These are phyloP conservation scores for Peronospora belbahrii DNA, from an alignment of 352 stramenopile species.

Conservation along the genomic window DNA sequence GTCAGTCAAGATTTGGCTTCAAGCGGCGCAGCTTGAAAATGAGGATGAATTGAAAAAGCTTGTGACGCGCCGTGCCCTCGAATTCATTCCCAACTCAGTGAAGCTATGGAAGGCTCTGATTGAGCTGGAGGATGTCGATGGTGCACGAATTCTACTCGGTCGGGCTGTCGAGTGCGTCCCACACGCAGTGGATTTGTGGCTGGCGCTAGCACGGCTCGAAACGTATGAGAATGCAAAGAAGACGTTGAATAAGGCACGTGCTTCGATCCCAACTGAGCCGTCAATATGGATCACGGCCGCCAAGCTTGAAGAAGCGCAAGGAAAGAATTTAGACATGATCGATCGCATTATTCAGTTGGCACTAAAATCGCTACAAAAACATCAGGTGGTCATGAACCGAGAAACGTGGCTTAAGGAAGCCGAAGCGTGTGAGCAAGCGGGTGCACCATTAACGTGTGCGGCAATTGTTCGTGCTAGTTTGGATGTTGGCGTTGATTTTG, in stretches of 20 bases:
- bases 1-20: conserved; percentile 94
- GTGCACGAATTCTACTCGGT: conserved; percentile 91
- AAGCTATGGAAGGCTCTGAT: conserved; percentile 98
- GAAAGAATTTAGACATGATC: conserved; percentile 76
- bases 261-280: conserved; percentile 92
- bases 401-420: conserved; percentile 96
- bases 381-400: conserved; percentile 90
- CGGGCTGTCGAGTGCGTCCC: conserved; percentile 98
- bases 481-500: conserved; percentile 91
- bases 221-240: conserved; percentile 97
- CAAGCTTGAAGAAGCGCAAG: conserved; percentile 97
- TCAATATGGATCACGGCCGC: conserved; percentile 98
- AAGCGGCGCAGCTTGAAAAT: conserved; percentile 92
- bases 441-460: conserved; percentile 89
- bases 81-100: conserved; percentile 95
- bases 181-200: conserved; percentile 96
- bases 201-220: conserved; percentile 95
- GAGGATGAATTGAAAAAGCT: conserved; percentile 85
- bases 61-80: conserved; percentile 86
- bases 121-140: conserved; percentile 95
- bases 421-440: conserved; percentile 87
- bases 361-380: conserved; percentile 83
- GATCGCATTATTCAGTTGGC: conserved; percentile 82
- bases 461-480: conserved; percentile 93
- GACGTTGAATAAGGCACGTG: conserved; percentile 93